A percentile compares a stretch with the other conserved stretches of the same genome.
These are phyloP conservation scores for Aspergillus egyptiacus DNA, from an alignment of 495 filamentous ascomycete species.

Conservation along the genomic window DNA sequence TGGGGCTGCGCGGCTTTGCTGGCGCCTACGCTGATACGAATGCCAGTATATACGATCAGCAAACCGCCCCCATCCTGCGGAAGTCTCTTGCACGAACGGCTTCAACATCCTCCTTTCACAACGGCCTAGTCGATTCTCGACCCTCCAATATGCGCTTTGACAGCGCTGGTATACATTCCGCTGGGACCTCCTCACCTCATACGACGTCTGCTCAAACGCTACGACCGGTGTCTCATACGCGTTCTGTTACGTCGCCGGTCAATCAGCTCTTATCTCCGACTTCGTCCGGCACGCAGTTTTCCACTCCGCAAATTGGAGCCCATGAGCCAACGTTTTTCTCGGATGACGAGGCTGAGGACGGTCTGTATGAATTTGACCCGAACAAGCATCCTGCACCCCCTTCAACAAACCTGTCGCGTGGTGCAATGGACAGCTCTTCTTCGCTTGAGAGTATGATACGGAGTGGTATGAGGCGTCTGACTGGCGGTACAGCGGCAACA, in stretches of 20 bases:
- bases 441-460: slow-evolving; percentile 64
- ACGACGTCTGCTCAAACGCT: slow-evolving; percentile 23
- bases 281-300: slow-evolving; percentile 20
- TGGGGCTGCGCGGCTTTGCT: slow-evolving; percentile 57
- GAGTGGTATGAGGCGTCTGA: slow-evolving; percentile 61
- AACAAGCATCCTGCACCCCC: slow-evolving; percentile 45
- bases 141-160: slow-evolving; percentile 47
- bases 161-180: slow-evolving; percentile 59
- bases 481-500: slow-evolving; percentile 49
- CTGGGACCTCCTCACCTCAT: slow-evolving; percentile 21
- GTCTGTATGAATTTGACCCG: slow-evolving; percentile 41
- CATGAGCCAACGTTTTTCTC: slow-evolving; percentile 51
- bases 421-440: slow-evolving; percentile 48
- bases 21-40: slow-evolving; percentile 66
- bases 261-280: slow-evolving; percentile 48
- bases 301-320: slow-evolving; percentile 25
- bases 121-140: slow-evolving; percentile 74
- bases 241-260: slow-evolving; percentile 68
- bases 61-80: slow-evolving; percentile 84
- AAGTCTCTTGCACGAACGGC: slow-evolving; percentile 69
- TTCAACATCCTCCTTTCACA: slow-evolving; percentile 77
- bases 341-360: slow-evolving; percentile 48
- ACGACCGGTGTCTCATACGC: slow-evolving; percentile 57
- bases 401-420: slow-evolving; percentile 37
- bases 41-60: slow-evolving; percentile 87